Conservation (phyloP, 2,329 filamentous ascomycete species). For the Ambrosiella xylebori region DNA sequence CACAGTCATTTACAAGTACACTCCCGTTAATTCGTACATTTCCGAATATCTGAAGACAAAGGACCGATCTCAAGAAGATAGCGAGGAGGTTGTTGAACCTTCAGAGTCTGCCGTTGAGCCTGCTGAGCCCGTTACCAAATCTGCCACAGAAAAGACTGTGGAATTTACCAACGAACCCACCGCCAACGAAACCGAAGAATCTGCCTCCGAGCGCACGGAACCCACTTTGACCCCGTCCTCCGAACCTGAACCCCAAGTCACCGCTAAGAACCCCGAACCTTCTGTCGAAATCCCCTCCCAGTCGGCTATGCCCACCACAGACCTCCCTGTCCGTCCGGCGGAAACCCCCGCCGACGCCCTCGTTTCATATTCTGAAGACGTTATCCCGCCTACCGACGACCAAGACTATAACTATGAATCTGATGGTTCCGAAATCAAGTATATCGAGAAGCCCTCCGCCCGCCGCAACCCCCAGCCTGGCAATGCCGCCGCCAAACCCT, state of each 20-base stretch:
- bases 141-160: neutral
- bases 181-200: neutral
- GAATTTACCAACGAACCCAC: neutral
- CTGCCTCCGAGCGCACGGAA: neutral
- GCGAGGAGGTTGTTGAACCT: neutral
- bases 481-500: conserved; percentile 34
- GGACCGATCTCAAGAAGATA: neutral
- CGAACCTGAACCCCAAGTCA: neutral
- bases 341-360: neutral
- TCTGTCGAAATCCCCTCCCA: neutral
- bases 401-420: conserved; percentile 44
- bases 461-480: conserved; percentile 12
- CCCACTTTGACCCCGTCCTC: neutral
- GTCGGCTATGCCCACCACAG: neutral
- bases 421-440: conserved; percentile 18
- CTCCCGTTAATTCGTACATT: neutral
- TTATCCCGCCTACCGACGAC: neutral
- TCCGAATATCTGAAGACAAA: neutral
- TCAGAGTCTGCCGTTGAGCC: neutral
- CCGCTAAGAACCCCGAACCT: neutral
- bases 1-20: neutral
- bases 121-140: neutral
- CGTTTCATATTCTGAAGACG: neutral
- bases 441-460: conserved; percentile 13
- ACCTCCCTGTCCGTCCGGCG: neutral